A percentile compares a stretch with the other conserved stretches of the same genome.
Conservation (phyloP, 192 early-diverging fungal species). For the Coemansia sp. region DNA sequence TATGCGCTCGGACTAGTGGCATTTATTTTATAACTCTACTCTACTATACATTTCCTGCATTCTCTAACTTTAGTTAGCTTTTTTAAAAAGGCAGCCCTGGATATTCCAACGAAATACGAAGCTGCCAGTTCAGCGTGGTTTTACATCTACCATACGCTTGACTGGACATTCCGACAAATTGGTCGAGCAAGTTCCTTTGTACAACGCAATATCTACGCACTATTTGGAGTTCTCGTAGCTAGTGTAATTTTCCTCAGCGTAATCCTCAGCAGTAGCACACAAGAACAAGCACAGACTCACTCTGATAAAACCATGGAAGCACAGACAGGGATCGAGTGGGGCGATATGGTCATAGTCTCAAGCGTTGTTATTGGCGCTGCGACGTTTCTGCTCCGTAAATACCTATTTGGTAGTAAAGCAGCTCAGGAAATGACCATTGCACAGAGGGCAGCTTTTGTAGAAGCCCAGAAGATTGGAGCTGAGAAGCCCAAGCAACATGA, state of each 20-base stretch:
- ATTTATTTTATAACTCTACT: too few relatives aligned
- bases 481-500: slow-evolving; percentile 23
- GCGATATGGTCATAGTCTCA: slow-evolving; percentile 52
- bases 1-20: too few relatives aligned
- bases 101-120: slow-evolving; percentile 43
- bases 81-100: slow-evolving; percentile 16
- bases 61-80: slow-evolving; percentile 3
- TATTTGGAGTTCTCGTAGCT: slow-evolving; percentile 19
- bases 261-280: slow-evolving; percentile 9
- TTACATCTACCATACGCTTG: slow-evolving; percentile 45
- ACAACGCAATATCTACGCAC: slow-evolving; percentile 22
- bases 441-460: slow-evolving; percentile 9
- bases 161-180: slow-evolving; percentile 40
- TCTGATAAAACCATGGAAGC: not conserved
- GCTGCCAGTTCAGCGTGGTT: slow-evolving; percentile 45
- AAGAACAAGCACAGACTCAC: slow-evolving; percentile 4
- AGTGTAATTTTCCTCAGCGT: slow-evolving; percentile 7
- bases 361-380: slow-evolving; percentile 47
- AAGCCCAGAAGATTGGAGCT: not conserved
- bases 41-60: not conserved
- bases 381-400: slow-evolving; percentile 52
- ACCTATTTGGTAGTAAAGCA: slow-evolving; percentile 35
- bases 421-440: slow-evolving; percentile 26
- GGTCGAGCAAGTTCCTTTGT: slow-evolving; percentile 20
- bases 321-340: slow-evolving; percentile 41